Base-by-base conservation (phyloP, 2,329 filamentous ascomycete species). In the Hypoxylon sp. region DNA sequence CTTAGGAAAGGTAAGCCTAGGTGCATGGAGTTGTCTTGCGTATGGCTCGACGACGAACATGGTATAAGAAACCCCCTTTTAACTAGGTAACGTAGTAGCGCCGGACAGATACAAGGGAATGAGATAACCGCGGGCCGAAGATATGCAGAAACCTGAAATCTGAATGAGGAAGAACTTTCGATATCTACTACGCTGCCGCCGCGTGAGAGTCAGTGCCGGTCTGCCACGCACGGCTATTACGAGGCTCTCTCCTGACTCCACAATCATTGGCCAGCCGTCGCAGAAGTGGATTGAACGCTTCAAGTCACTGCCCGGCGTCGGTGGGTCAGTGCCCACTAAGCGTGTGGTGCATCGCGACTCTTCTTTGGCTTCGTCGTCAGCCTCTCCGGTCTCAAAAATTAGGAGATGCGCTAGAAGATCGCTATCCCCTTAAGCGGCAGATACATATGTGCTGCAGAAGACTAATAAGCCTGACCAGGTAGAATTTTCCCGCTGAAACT, bases 71-170 rank as follows among this genome's bases (percentile, higher is more conserved):
- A 39, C 55, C 47, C 47, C 37, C 50, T 56, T 49, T 41, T 30
- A 37, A n/a, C n/a, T n/a, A n/a, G n/a, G 17, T 57, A 46, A n/a
- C 22, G 37, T 28, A 44, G 56, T 63, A 32, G 56, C 54, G 53
- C 48, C 32, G 30, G 43, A 59, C 56, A 59, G 59, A 66, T 60
- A 30, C 15, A 20, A 60, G 26, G 37, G 48, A 43, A 49, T 26
- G 39, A 51, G 53, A 59, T 51, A 65, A 65, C 54, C 59, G 52
- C 49, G 19, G 28, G 54, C 58, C 56, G 30, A 55, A 56, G 47
- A 51, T 47, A 51, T 30, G 44, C 24, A 50, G 47, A 46, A 56
- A 43, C 54, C 32, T 55, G 49, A 15, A 15, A 50, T 46, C 17
- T 28, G 24, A 50, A 62, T 53, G 61, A 58, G 62, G 44, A n/a